A percentile compares a stretch with the other conserved stretches of the same genome.
phyloP scores from a whole-genome alignment of 2,329 filamentous ascomycete species.

The Colletotrichum sidae region DNA sequence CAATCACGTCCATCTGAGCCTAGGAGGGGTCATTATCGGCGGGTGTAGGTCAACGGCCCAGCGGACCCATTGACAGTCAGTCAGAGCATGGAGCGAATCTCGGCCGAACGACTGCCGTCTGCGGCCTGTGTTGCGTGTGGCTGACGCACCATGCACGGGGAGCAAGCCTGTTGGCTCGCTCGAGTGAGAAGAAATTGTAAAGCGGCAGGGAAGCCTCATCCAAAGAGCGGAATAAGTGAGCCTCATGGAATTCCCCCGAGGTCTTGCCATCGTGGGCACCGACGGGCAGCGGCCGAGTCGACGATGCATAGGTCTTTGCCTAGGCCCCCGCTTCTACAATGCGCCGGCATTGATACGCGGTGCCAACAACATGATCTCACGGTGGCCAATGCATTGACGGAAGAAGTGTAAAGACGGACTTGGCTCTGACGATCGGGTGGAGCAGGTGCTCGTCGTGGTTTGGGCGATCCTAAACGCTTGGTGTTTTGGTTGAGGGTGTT shows the following conservation, averaged over 20 bases:
- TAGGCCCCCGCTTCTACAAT: not conserved
- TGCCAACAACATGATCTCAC: not conserved
- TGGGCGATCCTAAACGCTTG: slow-evolving; percentile 26
- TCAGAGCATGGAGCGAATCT: slow-evolving; percentile 10
- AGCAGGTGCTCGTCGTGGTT: not conserved
- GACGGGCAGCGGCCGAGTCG: not conserved
- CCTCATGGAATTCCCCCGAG: no score
- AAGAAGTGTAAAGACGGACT: not conserved
- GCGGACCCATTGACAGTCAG: no score
- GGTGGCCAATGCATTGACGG: slow-evolving; percentile 12
- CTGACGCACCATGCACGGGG: not conserved
- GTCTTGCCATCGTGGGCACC: no score
- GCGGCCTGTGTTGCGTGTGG: not conserved
- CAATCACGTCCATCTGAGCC: no score
- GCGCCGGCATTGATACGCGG: not conserved
- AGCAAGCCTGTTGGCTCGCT: not conserved
- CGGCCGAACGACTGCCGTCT: not conserved
- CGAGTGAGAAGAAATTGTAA: slow-evolving; percentile 11
- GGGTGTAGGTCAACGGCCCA: no score
- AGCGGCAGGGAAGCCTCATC: not conserved
- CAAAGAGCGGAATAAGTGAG: not conserved
- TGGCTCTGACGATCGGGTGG: slow-evolving; percentile 27
- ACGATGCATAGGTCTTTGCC: not conserved
- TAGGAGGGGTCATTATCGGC: no score
- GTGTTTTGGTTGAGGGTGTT: slow-evolving; percentile 12